Evolutionary conservation across 2,329 filamentous ascomycete genomes (phyloP).

Genomic region (Anthostomella pinea): DNA sequence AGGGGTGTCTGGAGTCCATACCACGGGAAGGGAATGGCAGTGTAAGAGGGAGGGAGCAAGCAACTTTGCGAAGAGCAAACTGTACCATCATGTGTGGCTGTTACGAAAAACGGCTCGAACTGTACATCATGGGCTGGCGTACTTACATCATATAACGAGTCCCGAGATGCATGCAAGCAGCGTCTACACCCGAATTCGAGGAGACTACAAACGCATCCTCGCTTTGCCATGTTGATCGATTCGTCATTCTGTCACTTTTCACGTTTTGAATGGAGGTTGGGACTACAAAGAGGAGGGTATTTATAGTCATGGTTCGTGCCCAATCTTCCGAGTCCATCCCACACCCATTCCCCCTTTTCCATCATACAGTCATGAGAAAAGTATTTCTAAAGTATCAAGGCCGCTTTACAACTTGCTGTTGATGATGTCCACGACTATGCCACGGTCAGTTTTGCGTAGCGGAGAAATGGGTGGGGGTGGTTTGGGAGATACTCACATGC

Average conservation of each 20-base stretch:
- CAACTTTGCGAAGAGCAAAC: too few species aligned
- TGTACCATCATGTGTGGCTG: too few species aligned
- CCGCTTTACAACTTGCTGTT: slow-evolving; percentile 50
- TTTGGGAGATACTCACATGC: slow-evolving; percentile 63
- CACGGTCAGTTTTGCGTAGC: neutral
- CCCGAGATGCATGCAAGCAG: too few species aligned
- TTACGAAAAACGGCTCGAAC: too few species aligned
- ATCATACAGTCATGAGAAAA: slow-evolving; percentile 4
- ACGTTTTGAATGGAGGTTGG: neutral
- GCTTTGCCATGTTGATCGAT: too few species aligned
- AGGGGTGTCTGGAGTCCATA: slow-evolving; percentile 71
- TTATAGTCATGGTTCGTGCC: slow-evolving; percentile 3
- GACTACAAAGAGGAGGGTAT: neutral
- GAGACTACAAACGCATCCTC: too few species aligned
- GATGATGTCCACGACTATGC: slow-evolving; percentile 57
- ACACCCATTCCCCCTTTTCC: slow-evolving; percentile 1
- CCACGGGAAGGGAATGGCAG: slow-evolving; percentile 56
- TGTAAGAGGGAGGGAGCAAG: slow-evolving; percentile 36
- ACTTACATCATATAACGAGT: too few species aligned
- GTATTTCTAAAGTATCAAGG: neutral
- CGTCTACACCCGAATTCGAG: too few species aligned
- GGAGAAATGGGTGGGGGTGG: slow-evolving; percentile 1
- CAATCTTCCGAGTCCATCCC: slow-evolving; percentile 4
- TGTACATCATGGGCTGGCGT: too few species aligned
- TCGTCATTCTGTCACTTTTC: too few species aligned